Evolutionary conservation across 805 yeast genomes (phyloP), one percentile per base, ranked within the genome.

Genomic region (Priceomyces fermenticarens): DNA sequence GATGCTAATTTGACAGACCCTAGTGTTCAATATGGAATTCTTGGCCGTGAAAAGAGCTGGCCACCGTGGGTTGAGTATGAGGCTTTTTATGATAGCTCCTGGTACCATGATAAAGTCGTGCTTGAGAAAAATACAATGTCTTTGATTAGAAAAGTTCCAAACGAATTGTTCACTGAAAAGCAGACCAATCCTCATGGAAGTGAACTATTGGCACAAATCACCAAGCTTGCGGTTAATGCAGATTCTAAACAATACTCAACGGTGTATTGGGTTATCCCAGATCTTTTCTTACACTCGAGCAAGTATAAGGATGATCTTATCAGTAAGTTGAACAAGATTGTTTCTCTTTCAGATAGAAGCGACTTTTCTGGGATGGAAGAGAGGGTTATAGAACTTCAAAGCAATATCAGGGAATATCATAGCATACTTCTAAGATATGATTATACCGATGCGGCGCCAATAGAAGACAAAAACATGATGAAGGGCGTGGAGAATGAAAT

Each of bases 21-120:
- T 3, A 70, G 70, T 38, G 52, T 72, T 8, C 67, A 72, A 26
- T 72, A 75, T 49, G 73, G 76, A 32, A 58, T 63, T 11, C 65
- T 63, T 7, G 67, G 73, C 2, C 84, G 83, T 53, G 88, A 90
- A 2, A 73, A 82, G 8, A 62, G 55, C 5, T 89, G 97, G 97
- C 96, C 97, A 2, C 95, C 96, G 0, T 90, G 96, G 88, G 62
- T 89, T 28, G 88, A 88, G 4, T 57, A 75, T 37, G 95, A 88
- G 48, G 66, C 80, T 12, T 78, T 84, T 46, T 75, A 78, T 46
- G 80, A 81, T 38, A 69, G 77, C 13, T 40, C 49, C 9, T 57
- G 60, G 56, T 30, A 50, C 27, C 47, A 47, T 30, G 49, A 60
- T 23, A 56, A 69, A 41, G 49, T 67, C 25, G 57, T 69, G 8